Percentiles rank a stretch among this genome's conserved stretches.
phyloP scores from a whole-genome alignment of 83 land plant genomes.

The Picea abies region DNA sequence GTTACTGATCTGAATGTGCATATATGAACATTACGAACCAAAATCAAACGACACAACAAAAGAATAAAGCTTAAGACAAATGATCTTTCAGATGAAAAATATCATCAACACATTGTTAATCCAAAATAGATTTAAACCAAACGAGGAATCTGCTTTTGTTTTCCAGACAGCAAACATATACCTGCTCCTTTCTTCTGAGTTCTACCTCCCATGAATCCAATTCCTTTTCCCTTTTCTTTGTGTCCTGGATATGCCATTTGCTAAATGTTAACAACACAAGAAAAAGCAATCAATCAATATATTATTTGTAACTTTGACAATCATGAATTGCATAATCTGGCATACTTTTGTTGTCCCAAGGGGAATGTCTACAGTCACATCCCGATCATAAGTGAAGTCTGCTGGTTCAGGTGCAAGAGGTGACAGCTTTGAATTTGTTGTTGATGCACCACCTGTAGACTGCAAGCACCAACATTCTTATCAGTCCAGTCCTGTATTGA shows the following conservation, averaged over 20 bases:
- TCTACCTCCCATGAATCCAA: constrained; percentile 82
- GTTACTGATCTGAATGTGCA: not conserved
- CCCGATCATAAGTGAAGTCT: constrained; percentile 64
- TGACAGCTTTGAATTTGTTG: constrained; percentile 43
- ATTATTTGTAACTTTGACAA: not conserved
- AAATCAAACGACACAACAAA: constrained; percentile 4
- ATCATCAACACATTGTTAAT: too few relatives aligned
- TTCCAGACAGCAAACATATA: not conserved
- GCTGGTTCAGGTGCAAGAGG: constrained; percentile 44
- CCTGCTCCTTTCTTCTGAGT: constrained; percentile 75
- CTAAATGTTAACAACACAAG: constrained; percentile 3
- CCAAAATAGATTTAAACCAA: constrained; percentile 4
- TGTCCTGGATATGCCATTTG: constrained; percentile 46
- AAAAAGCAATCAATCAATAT: not conserved
- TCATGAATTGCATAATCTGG: not conserved
- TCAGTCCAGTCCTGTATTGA: not conserved
- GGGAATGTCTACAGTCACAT: constrained; percentile 86
- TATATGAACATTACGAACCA: not conserved
- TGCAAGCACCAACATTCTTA: too few relatives aligned
- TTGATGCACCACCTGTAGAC: constrained; percentile 34
- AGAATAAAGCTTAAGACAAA: too few relatives aligned
- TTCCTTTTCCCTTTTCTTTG: constrained; percentile 76
- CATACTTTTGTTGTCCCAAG: constrained; percentile 73
- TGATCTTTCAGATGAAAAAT: not conserved
- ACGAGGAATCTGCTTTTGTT: not conserved